Percentiles rank a stretch among this genome's conserved stretches.
Evolutionary conservation across 1,139 yeast genomes (phyloP).

Genomic region (Zygotorulaspora mrakii): DNA sequence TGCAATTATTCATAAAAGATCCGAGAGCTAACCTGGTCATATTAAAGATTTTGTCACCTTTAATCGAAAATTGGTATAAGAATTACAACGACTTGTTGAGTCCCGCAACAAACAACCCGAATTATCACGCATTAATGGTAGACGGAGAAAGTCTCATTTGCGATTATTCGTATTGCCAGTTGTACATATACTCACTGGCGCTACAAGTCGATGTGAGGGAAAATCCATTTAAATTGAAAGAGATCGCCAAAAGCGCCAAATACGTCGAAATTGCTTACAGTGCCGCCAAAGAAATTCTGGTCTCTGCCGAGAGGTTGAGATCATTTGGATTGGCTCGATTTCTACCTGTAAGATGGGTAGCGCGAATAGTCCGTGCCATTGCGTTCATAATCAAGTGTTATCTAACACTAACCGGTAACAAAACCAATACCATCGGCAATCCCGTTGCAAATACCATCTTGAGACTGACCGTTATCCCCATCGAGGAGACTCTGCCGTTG

Average conservation of each 20-base stretch:
- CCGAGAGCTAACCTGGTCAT: conserved; percentile 70
- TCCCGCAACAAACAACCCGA: conserved; percentile 41
- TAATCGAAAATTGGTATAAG: conserved; percentile 73
- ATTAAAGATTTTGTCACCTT: conserved; percentile 67
- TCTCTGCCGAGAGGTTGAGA: conserved; percentile 69
- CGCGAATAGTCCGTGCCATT: conserved; percentile 82
- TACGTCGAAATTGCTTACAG: conserved; percentile 78
- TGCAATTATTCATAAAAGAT: conserved; percentile 29
- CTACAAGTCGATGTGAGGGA: conserved; percentile 47
- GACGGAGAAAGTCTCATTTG: conserved; percentile 71
- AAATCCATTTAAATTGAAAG: conserved; percentile 53
- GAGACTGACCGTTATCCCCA: conserved; percentile 60
- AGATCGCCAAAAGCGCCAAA: conserved; percentile 67
- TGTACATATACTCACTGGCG: conserved; percentile 81
- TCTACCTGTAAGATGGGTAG: conserved; percentile 91
- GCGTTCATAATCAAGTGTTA: conserved; percentile 87
- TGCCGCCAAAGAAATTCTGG: conserved; percentile 77
- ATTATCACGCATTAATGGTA: conserved; percentile 43
- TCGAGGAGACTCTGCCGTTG: conserved; percentile 63
- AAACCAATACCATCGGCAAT: conserved; percentile 21
- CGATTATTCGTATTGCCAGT: conserved; percentile 78
- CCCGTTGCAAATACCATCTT: conserved; percentile 42
- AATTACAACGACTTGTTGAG: conserved; percentile 55
- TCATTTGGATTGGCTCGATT: conserved; percentile 58
- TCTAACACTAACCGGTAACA: conserved; percentile 54